These are phyloP conservation scores for Skeletonema potamos DNA, from an alignment of 108 stramenopile species.

Conservation along the genomic window DNA sequence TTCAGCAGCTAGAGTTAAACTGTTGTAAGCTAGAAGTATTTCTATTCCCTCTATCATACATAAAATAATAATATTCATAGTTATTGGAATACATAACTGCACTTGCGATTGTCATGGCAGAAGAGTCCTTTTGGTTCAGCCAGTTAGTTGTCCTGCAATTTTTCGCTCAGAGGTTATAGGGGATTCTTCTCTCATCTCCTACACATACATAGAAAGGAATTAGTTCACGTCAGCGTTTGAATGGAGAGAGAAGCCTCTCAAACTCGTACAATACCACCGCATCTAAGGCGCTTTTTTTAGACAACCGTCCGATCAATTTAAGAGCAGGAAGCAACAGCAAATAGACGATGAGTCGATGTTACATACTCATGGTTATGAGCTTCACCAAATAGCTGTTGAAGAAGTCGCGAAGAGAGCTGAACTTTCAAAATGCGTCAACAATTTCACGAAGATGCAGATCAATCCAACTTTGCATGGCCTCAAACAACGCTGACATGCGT, in stretches of 20 bases:
- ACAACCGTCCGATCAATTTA: too few relatives aligned
- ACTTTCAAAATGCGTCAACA: not conserved
- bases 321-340: not conserved
- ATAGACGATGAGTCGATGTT: not conserved
- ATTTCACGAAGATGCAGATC: not conserved
- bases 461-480: not conserved
- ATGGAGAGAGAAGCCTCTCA: not conserved
- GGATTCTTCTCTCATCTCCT: not conserved
- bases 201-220: not conserved
- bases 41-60: too few relatives aligned
- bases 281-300: too few relatives aligned
- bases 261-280: too few relatives aligned
- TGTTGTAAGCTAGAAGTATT: too few relatives aligned
- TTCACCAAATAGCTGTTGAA: not conserved
- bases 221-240: not conserved
- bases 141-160: too few relatives aligned
- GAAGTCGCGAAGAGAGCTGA: not conserved
- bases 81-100: too few relatives aligned
- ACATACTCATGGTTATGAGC: too few relatives aligned
- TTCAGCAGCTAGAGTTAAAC: conserved; percentile 41
- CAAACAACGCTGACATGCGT: not conserved
- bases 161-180: too few relatives aligned
- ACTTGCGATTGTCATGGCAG: too few relatives aligned
- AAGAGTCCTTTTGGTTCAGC: too few relatives aligned
- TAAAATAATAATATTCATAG: too few relatives aligned